Percentiles rank a stretch among this genome's conserved stretches.
These are phyloP conservation scores for Suhomyces anneliseae DNA, from an alignment of 1,139 yeast genomes.

Conservation along the genomic window DNA sequence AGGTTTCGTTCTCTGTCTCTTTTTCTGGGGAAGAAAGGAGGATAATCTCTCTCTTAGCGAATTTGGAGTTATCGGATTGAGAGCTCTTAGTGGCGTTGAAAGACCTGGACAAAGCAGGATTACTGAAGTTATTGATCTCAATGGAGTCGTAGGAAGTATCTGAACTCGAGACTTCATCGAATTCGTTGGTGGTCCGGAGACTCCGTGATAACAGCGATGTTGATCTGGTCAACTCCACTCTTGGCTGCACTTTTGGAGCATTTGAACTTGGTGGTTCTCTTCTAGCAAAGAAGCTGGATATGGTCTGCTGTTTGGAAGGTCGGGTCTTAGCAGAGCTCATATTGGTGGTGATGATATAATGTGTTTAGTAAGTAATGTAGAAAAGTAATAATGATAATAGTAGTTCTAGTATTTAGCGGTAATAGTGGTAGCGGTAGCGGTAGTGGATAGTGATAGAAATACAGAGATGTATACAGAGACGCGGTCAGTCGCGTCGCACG, in stretches of 20 bases:
- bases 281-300: conserved; percentile 13
- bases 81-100: conserved; percentile 5
- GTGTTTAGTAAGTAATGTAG: background rate
- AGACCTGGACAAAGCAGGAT: conserved; percentile 13
- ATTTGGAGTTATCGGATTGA: background rate
- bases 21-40: conserved; percentile 4
- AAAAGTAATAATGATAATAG: background rate
- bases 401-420: too few relatives aligned
- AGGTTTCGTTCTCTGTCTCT: background rate
- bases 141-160: conserved; percentile 17
- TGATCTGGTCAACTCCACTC: conserved; percentile 9
- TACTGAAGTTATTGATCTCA: conserved; percentile 18
- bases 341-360: background rate
- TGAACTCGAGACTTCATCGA: conserved; percentile 17
- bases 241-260: conserved; percentile 4
- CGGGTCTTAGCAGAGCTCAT: conserved; percentile 3
- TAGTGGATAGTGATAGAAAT: background rate
- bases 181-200: conserved; percentile 12
- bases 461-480: background rate
- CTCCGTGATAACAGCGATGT: conserved; percentile 11
- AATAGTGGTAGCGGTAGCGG: too few relatives aligned
- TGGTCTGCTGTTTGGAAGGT: conserved; percentile 8
- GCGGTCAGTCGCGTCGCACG: background rate
- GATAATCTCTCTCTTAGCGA: background rate
- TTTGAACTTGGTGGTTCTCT: background rate